Evolutionary conservation across 140 eudicot species (phyloP).

Genomic region (Oenanthe javanica): DNA sequence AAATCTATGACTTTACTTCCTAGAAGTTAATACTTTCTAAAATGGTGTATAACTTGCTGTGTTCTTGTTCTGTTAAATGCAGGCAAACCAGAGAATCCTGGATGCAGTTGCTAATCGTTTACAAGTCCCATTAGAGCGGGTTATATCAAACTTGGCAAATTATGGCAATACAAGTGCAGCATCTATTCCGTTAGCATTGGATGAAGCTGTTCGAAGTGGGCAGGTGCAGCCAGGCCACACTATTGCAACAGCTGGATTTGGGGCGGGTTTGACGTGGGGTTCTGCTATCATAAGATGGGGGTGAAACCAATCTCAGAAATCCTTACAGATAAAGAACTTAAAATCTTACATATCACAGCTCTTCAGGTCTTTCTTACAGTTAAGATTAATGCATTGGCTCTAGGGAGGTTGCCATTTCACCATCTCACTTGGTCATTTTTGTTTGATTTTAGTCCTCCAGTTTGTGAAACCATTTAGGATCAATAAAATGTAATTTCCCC

Average conservation of each 20-base stretch:
- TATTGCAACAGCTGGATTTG: slow-evolving; percentile 89
- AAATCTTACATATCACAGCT: slow-evolving; percentile 1
- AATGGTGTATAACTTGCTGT: not conserved
- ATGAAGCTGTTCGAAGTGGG: slow-evolving; percentile 93
- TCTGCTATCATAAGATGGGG: slow-evolving; percentile 91
- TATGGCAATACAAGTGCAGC: slow-evolving; percentile 97
- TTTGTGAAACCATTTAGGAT: not conserved
- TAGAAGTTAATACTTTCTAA: not conserved
- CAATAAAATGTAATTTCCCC: slow-evolving; percentile 3
- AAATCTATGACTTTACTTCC: not conserved
- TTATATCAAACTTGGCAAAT: slow-evolving; percentile 72
- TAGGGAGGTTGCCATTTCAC: slow-evolving; percentile 11
- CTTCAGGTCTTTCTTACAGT: not conserved
- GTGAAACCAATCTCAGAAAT: slow-evolving; percentile 16
- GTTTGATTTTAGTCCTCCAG: not conserved
- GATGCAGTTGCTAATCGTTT: slow-evolving; percentile 85
- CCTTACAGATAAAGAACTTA: not conserved
- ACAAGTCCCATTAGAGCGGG: slow-evolving; percentile 70
- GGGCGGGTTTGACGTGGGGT: slow-evolving; percentile 94
- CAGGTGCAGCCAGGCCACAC: slow-evolving; percentile 75
- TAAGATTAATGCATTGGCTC: slow-evolving; percentile 3
- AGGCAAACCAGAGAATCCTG: slow-evolving; percentile 88
- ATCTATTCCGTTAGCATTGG: slow-evolving; percentile 84
- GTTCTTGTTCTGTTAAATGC: slow-evolving; percentile 10
- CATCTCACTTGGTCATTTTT: not conserved